Evolutionary conservation across 2,329 filamentous ascomycete species (phyloP).

Genomic region (Sclerotinia sclerotiorum): DNA sequence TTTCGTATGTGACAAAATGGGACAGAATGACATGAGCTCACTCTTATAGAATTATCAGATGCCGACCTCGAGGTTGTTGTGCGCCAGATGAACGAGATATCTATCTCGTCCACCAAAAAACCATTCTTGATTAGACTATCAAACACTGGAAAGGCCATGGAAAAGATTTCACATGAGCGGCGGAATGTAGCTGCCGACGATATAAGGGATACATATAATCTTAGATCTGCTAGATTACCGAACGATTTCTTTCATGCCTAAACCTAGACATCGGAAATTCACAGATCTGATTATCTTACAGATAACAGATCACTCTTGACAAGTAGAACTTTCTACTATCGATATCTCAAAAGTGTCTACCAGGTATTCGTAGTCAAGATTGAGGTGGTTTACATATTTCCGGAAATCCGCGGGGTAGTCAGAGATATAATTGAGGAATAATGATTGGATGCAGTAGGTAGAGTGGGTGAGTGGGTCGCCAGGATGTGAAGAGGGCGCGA

Average conservation of each 20-base stretch:
- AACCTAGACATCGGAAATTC: neutral
- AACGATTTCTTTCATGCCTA: neutral
- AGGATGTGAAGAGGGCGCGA: neutral
- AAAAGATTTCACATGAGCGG: no score
- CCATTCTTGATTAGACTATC: no score
- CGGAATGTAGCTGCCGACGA: neutral
- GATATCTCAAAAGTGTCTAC: neutral
- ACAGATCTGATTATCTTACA: neutral
- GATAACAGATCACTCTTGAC: neutral
- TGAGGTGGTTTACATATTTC: conserved; percentile 3
- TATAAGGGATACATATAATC: neutral
- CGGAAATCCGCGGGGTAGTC: conserved; percentile 3
- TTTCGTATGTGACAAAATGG: no score
- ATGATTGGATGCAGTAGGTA: neutral
- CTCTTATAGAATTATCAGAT: no score
- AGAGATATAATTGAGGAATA: neutral
- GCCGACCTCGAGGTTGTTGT: no score
- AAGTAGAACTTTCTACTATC: neutral
- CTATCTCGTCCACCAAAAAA: no score
- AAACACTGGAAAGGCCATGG: no score
- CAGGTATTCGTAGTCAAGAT: neutral
- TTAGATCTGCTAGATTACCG: neutral
- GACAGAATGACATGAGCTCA: no score
- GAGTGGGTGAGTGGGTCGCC: neutral
- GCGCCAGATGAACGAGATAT: no score